Conservation (phyloP, 2,329 filamentous ascomycete species). For the Gyromitra esculenta region DNA sequence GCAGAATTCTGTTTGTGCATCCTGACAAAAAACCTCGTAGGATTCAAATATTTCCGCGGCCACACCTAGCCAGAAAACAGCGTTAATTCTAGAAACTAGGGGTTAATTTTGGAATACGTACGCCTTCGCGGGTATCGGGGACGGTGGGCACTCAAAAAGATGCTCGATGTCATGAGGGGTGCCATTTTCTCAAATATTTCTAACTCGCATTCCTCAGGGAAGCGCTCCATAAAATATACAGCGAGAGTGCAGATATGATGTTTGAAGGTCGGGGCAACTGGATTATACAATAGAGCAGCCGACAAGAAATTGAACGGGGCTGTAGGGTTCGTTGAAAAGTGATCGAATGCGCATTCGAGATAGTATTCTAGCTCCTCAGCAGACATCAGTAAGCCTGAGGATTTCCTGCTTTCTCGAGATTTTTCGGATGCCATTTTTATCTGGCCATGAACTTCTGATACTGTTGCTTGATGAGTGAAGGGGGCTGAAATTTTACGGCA, state of each 20-base stretch:
- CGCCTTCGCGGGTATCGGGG: slow-evolving; percentile 58
- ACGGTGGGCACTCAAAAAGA: slow-evolving; percentile 64
- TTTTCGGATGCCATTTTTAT: slow-evolving; percentile 60
- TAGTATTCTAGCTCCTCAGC: slow-evolving; percentile 64
- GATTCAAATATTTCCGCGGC: slow-evolving; percentile 59
- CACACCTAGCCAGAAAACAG: background rate
- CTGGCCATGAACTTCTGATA: slow-evolving; percentile 63
- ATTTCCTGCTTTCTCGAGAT: slow-evolving; percentile 62
- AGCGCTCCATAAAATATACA: slow-evolving; percentile 55
- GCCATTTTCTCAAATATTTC: slow-evolving; percentile 63
- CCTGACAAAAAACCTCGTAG: slow-evolving; percentile 62
- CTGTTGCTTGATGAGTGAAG: slow-evolving; percentile 65
- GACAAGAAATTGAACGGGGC: slow-evolving; percentile 67
- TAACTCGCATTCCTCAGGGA: slow-evolving; percentile 51
- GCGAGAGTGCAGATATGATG: slow-evolving; percentile 37
- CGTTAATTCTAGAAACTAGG: background rate
- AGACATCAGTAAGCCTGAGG: slow-evolving; percentile 64
- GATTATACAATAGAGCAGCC: slow-evolving; percentile 62
- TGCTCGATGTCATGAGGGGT: slow-evolving; percentile 65
- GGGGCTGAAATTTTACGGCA: slow-evolving; percentile 58
- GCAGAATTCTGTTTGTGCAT: slow-evolving; percentile 63
- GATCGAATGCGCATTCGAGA: slow-evolving; percentile 65
- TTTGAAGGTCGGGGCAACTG: slow-evolving; percentile 59
- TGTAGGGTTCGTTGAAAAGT: slow-evolving; percentile 61
- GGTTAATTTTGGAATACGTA: slow-evolving; percentile 5